A percentile compares a stretch with the other conserved stretches of the same genome.
Conservation (phyloP, 108 stramenopile genomes). For the Cyclotella distinguenda region DNA sequence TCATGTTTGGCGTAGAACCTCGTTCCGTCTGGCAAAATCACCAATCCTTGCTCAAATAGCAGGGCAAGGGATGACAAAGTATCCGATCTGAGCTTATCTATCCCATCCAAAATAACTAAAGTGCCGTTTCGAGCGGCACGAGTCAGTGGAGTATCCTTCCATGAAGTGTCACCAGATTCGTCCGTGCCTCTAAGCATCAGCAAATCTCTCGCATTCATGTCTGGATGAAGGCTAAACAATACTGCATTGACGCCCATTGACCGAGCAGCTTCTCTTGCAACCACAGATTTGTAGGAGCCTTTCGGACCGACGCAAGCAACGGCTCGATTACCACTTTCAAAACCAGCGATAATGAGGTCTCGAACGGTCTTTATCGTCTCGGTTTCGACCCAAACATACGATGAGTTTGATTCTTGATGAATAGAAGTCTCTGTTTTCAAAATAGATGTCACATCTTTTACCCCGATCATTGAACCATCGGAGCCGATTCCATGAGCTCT, state of each 20-base stretch:
- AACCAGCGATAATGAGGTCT: slow-evolving; percentile 54
- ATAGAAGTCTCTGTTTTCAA: not conserved
- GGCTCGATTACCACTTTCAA: slow-evolving; percentile 49
- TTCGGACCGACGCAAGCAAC: slow-evolving; percentile 67
- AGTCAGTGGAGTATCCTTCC: slow-evolving; percentile 76
- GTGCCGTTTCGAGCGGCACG: slow-evolving; percentile 65
- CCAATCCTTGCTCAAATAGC: slow-evolving; percentile 51
- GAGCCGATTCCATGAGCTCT: slow-evolving; percentile 42
- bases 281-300: slow-evolving; percentile 71
- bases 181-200: slow-evolving; percentile 63
- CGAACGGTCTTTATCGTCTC: slow-evolving; percentile 36
- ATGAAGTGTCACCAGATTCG: slow-evolving; percentile 66
- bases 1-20: slow-evolving; percentile 31
- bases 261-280: slow-evolving; percentile 51
- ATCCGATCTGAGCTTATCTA: slow-evolving; percentile 74
- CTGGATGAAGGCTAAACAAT: slow-evolving; percentile 66
- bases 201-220: slow-evolving; percentile 80
- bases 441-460: slow-evolving; percentile 23
- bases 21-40: slow-evolving; percentile 67
- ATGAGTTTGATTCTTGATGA: not conserved
- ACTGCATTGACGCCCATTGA: slow-evolving; percentile 51
- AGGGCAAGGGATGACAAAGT: slow-evolving; percentile 58
- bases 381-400: slow-evolving; percentile 49
- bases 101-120: slow-evolving; percentile 72
- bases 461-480: slow-evolving; percentile 35